These are phyloP conservation scores for Nicotiana noctiflora DNA, from an alignment of 257 asterid genomes.

Conservation along the genomic window DNA sequence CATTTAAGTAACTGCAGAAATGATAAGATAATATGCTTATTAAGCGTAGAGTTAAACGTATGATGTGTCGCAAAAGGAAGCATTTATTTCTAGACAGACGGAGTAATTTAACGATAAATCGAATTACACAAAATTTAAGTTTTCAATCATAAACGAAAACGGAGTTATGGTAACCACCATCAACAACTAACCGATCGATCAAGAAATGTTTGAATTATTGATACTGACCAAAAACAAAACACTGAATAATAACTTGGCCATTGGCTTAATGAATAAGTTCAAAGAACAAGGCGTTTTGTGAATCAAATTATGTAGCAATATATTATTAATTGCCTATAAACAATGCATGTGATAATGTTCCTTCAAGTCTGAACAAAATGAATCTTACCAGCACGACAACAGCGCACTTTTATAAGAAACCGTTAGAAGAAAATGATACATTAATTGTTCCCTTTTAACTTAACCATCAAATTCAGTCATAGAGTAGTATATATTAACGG, in stretches of 20 bases:
- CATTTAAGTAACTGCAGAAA: neutral
- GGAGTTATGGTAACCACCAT: neutral
- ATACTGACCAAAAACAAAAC: neutral
- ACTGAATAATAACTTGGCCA: neutral
- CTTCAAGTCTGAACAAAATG: slow-evolving; percentile 1
- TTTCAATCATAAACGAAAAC: neutral
- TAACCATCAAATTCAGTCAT: neutral
- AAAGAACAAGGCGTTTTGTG: neutral
- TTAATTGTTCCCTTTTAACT: neutral
- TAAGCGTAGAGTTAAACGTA: too few species aligned
- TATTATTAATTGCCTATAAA: neutral
- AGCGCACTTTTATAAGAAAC: slow-evolving; percentile 5
- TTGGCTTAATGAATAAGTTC: neutral
- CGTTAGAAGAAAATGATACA: neutral
- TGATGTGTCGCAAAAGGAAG: too few species aligned
- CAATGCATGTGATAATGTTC: slow-evolving; percentile 22
- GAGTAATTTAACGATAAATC: neutral
- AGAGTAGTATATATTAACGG: too few species aligned
- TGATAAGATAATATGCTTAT: neutral
- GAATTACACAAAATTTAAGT: neutral
- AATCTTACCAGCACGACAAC: slow-evolving; percentile 11
- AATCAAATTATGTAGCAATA: neutral
- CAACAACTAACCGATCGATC: neutral
- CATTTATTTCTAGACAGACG: neutral
- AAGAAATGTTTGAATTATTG: neutral